phyloP scores from a whole-genome alignment of 805 yeast genomes.

The Candida schatavii region DNA sequence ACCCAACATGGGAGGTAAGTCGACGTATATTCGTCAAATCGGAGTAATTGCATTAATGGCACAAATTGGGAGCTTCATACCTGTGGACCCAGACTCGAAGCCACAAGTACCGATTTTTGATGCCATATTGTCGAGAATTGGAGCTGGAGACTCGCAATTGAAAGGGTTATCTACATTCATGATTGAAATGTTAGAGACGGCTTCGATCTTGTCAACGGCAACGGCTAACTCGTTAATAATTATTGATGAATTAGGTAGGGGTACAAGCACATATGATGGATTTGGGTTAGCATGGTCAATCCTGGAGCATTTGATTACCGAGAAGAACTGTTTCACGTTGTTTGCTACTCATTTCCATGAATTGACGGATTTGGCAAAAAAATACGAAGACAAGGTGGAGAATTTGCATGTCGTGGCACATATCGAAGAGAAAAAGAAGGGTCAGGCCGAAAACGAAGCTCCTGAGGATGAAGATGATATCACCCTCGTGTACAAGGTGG shows the following conservation, averaged over 20 bases:
- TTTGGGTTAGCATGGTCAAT: slow-evolving; percentile 98
- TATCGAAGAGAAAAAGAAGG: slow-evolving; percentile 46
- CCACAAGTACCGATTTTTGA: slow-evolving; percentile 86
- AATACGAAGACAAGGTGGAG: slow-evolving; percentile 54
- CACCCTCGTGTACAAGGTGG: slow-evolving; percentile 89
- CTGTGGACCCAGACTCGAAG: slow-evolving; percentile 46
- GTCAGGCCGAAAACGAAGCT: slow-evolving; percentile 25
- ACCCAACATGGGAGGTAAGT: slow-evolving; percentile 97
- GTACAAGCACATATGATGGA: slow-evolving; percentile 88
- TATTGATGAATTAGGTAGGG: slow-evolving; percentile 95
- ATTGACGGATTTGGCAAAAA: slow-evolving; percentile 73
- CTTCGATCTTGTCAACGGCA: slow-evolving; percentile 79
- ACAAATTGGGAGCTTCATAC: slow-evolving; percentile 88
- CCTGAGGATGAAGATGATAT: slow-evolving; percentile 56
- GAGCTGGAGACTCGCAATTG: slow-evolving; percentile 96
- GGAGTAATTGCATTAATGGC: slow-evolving; percentile 86
- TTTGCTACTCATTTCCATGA: slow-evolving; percentile 99
- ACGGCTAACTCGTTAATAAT: slow-evolving; percentile 76
- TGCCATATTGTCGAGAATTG: slow-evolving; percentile 93
- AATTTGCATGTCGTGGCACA: slow-evolving; percentile 95
- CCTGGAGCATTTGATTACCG: slow-evolving; percentile 73
- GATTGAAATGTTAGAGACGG: slow-evolving; percentile 94
- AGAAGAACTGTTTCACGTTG: slow-evolving; percentile 72
- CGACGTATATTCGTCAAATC: slow-evolving; percentile 85
- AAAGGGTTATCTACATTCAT: slow-evolving; percentile 92